Percentiles rank a stretch among this genome's conserved stretches.
Conservation (phyloP, 2,329 filamentous ascomycete species). For the Zalaria obscura region DNA sequence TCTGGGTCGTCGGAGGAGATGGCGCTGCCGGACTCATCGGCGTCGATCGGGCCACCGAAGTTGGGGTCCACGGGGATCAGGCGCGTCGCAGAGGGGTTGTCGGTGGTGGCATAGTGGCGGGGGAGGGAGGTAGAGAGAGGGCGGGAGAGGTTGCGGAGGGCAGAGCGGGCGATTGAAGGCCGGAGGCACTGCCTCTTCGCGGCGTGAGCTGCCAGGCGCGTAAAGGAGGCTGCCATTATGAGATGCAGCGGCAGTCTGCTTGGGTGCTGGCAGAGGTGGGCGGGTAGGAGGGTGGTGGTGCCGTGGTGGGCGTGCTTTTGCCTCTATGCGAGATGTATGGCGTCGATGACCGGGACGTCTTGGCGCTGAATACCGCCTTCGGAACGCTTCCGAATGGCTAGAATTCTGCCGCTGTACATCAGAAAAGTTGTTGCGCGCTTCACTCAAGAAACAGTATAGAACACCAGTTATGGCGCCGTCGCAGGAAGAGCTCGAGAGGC, state of each 20-base stretch:
- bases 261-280: neutral
- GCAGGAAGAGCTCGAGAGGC: constrained; percentile 43
- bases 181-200: constrained; percentile 53
- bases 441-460: constrained; percentile 1
- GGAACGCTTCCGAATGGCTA: too few relatives aligned
- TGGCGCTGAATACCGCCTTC: too few relatives aligned
- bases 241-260: constrained; percentile 2
- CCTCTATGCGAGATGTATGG: neutral
- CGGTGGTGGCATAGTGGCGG: constrained; percentile 46
- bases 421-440: too few relatives aligned
- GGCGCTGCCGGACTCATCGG: constrained; percentile 29
- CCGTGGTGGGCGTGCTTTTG: constrained; percentile 2
- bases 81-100: constrained; percentile 39
- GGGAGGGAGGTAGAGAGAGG: constrained; percentile 51
- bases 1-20: constrained; percentile 29
- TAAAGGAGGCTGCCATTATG: constrained; percentile 57
- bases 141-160: constrained; percentile 29
- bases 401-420: too few relatives aligned
- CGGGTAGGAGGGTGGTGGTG: constrained; percentile 8
- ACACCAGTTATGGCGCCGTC: constrained; percentile 3
- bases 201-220: constrained; percentile 57
- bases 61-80: constrained; percentile 51
- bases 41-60: constrained; percentile 38
- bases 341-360: neutral
- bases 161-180: constrained; percentile 29